Evolutionary conservation across 208 protist species (phyloP).

Genomic region (Wallacemonas sp.): DNA sequence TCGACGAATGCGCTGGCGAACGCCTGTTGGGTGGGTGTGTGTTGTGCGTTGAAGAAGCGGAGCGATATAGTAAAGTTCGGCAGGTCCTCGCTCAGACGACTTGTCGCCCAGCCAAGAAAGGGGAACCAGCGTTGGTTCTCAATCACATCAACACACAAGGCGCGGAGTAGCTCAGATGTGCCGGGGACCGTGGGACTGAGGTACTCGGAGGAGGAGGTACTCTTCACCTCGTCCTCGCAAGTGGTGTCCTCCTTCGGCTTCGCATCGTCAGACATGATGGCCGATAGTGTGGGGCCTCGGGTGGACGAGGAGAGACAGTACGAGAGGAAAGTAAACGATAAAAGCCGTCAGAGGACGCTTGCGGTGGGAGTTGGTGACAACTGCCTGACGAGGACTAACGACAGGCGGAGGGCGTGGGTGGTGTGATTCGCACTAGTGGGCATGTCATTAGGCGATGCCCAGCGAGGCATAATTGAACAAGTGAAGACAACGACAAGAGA

Average conservation of each 20-base stretch:
- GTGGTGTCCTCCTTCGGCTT: background rate
- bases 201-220: conserved; percentile 42
- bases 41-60: background rate
- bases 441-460: too few relatives aligned
- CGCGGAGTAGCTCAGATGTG: conserved; percentile 21
- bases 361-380: too few relatives aligned
- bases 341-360: too few relatives aligned
- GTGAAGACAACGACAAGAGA: too few relatives aligned
- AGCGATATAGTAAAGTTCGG: conserved; percentile 40
- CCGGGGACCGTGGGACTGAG: conserved; percentile 17
- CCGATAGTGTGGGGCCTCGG: too few relatives aligned
- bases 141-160: conserved; percentile 37
- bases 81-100: conserved; percentile 36
- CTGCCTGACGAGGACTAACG: too few relatives aligned
- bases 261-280: background rate
- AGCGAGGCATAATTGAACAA: too few relatives aligned
- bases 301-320: too few relatives aligned
- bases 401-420: too few relatives aligned
- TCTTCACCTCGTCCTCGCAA: conserved; percentile 15
- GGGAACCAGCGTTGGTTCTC: conserved; percentile 76
- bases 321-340: too few relatives aligned
- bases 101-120: conserved; percentile 56
- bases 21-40: conserved; percentile 1
- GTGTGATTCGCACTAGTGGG: too few relatives aligned
- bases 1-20: background rate